phyloP scores from a whole-genome alignment of 2,329 filamentous ascomycete genomes.

The Aspergillus pseudonomiae region DNA sequence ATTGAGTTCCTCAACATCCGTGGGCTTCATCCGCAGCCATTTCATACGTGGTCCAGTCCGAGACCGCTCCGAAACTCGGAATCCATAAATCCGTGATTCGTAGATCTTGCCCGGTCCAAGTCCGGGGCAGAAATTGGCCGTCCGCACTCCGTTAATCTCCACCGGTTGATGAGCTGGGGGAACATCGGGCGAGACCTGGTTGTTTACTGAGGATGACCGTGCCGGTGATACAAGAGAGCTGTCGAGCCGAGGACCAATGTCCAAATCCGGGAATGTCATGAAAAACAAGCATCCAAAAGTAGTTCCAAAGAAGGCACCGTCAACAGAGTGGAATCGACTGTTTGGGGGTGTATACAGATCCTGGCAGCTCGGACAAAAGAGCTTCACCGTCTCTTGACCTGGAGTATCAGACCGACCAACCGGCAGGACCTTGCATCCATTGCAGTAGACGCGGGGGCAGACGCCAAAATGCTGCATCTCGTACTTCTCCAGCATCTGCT shows the following conservation, averaged over 20 bases:
- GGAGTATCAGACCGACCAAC: constrained; percentile 94
- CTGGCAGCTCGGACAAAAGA: constrained; percentile 95
- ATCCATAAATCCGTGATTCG: constrained; percentile 94
- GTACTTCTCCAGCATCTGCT: constrained; percentile 99
- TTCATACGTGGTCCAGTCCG: constrained; percentile 93
- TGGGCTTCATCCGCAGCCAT: constrained; percentile 86
- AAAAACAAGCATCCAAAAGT: constrained; percentile 97
- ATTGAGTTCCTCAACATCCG: constrained; percentile 79
- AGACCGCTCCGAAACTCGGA: constrained; percentile 87
- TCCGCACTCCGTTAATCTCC: constrained; percentile 80
- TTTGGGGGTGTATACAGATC: constrained; percentile 98
- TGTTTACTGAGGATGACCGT: constrained; percentile 35
- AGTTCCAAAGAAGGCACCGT: constrained; percentile 96
- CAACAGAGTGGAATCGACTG: constrained; percentile 94
- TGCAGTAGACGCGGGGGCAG: constrained; percentile 93
- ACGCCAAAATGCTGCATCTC: constrained; percentile 94
- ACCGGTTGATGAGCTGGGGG: constrained; percentile 52
- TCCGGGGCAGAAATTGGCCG: constrained; percentile 84
- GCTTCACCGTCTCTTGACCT: constrained; percentile 95
- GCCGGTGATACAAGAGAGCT: constrained; percentile 31
- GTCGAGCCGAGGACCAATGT: constrained; percentile 73
- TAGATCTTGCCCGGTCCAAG: constrained; percentile 83
- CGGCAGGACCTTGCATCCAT: constrained; percentile 84
- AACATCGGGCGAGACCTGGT: constrained; percentile 31
- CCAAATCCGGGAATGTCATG: constrained; percentile 96